A percentile compares a stretch with the other conserved stretches of the same genome.
These are phyloP conservation scores for Hypericum androsaemum DNA, from an alignment of 345 rosid genomes.

Conservation along the genomic window DNA sequence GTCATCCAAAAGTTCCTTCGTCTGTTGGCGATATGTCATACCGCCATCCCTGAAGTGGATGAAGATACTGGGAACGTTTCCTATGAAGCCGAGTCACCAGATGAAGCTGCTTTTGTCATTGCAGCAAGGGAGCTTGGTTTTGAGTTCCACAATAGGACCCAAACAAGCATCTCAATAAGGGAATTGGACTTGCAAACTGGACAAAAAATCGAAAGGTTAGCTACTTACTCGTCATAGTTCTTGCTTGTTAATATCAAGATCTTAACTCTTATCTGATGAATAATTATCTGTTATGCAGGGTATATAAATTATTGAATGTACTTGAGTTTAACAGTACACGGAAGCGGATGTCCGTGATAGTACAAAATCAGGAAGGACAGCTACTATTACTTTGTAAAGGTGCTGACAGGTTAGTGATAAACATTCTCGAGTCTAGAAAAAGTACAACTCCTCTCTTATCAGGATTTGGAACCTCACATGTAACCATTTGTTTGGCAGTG, in stretches of 20 bases:
- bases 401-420: slow-evolving; percentile 73
- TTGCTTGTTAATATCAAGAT: too few species aligned
- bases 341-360: slow-evolving; percentile 89
- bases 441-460: not conserved
- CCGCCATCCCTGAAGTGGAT: slow-evolving; percentile 83
- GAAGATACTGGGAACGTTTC: slow-evolving; percentile 57
- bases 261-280: not conserved
- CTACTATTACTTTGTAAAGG: slow-evolving; percentile 84
- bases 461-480: not conserved
- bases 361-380: slow-evolving; percentile 57
- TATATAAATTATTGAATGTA: slow-evolving; percentile 54
- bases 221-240: slow-evolving; percentile 6
- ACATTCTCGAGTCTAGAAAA: not conserved
- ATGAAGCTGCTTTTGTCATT: slow-evolving; percentile 90
- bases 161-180: slow-evolving; percentile 49
- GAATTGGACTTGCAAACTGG: slow-evolving; percentile 59
- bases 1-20: slow-evolving; percentile 55
- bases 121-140: slow-evolving; percentile 93
- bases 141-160: slow-evolving; percentile 73
- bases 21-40: slow-evolving; percentile 81
- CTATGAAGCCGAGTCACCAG: slow-evolving; percentile 96
- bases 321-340: slow-evolving; percentile 74
- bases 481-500: slow-evolving; percentile 31
- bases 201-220: slow-evolving; percentile 46
- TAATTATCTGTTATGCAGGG: slow-evolving; percentile 34